Evolutionary conservation across 2,329 filamentous ascomycete species (phyloP).

Genomic region (Phialophora expanda): DNA sequence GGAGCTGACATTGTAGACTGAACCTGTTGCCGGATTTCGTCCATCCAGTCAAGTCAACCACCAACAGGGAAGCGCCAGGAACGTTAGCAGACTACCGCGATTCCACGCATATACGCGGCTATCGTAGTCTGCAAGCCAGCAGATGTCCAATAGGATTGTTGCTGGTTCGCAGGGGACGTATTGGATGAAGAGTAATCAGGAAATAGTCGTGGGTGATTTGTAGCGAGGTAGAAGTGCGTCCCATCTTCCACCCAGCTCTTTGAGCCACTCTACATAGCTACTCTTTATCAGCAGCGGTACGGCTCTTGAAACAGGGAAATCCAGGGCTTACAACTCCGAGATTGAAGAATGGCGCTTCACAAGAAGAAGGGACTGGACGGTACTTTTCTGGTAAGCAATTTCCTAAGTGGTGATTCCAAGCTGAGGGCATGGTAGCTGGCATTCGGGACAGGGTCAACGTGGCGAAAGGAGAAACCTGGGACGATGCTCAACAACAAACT

Average conservation of each 20-base stretch:
- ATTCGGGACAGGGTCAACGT: conserved; percentile 19
- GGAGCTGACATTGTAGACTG: not conserved
- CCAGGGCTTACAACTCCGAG: not conserved
- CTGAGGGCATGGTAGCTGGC: conserved; percentile 10
- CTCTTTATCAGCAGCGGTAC: not conserved
- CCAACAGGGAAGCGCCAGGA: not conserved
- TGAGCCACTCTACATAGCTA: no score
- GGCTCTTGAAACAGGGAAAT: not conserved
- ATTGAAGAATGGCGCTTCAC: conserved; percentile 4
- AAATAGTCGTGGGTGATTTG: not conserved
- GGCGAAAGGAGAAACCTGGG: conserved; percentile 11
- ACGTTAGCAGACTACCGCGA: not conserved
- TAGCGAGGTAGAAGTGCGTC: no score
- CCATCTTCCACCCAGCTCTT: no score
- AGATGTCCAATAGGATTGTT: conserved; percentile 1
- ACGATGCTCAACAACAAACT: conserved; percentile 6
- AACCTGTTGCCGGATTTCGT: not conserved
- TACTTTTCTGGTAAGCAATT: conserved; percentile 3
- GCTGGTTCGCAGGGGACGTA: not conserved
- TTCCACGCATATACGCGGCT: not conserved
- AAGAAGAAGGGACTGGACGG: conserved; percentile 9
- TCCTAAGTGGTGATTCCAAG: not conserved
- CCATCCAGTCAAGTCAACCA: not conserved
- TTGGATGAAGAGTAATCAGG: conserved; percentile 16
- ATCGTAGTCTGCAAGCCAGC: not conserved